Evolutionary conservation across 345 rosid species (phyloP), one percentile per base, ranked within the genome.

Genomic region (Eucalyptus viminalis): DNA sequence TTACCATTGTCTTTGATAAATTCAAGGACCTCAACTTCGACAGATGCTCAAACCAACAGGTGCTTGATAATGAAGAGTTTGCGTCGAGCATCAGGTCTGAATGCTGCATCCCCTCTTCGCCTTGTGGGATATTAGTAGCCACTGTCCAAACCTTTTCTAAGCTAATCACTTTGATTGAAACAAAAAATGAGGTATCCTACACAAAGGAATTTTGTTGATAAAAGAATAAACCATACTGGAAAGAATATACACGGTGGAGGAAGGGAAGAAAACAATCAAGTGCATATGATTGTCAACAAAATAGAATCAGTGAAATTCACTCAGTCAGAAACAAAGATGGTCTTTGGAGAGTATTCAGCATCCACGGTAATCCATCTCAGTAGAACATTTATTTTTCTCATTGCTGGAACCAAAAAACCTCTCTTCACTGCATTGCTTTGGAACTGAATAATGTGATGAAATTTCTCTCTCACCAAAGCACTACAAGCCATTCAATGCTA

Each of bases 91-190:
- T 92, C 56, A 97, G 97, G 62, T 97, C 98, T 80, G 98, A 92
- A 86, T 97, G 98, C 92, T 96, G 98, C 86, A 93, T 90, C 93
- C 96, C 99, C 72, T 96, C 99, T 24, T 93, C 91, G 11, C 91
- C 67, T 97, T 98, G 98, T 96, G 95, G 92, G 86, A 51, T 43
- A 51, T 56, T 88, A 5, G 60, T 29, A 44, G 16, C 62, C 27
- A 47, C 8, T 19, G 8, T 34, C 44, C 40, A 72, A 37, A 40
- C 45, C 45, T 37, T 11, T 72, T 72, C 83, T 0, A 21, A 72
- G 83, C 27, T 72, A 72, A 72, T 37, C 83, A 40, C 45, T 37
- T 25, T 24, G 44, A 40, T 76, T 76, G 85, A 76, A 40, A 76
- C 85, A 76, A 76, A 76, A 65, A 65, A 8, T 8, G 76, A n/a